Evolutionary conservation across 1,139 yeast species (phyloP).

Genomic region (Spathaspora sp.): DNA sequence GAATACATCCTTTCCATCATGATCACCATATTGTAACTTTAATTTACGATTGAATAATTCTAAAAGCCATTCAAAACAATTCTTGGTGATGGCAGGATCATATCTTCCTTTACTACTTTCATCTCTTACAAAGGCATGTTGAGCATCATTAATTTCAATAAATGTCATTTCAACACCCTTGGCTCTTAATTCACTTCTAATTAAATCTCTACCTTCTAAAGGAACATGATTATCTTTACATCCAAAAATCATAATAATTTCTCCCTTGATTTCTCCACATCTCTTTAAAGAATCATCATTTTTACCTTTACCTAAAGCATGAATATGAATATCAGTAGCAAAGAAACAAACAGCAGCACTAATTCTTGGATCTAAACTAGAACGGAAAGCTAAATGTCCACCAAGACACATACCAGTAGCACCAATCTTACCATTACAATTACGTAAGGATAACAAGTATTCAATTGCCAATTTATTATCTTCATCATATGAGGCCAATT

Average conservation of each 20-base stretch:
- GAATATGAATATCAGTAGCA: slow-evolving; percentile 77
- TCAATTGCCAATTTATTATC: slow-evolving; percentile 67
- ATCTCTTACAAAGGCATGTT: slow-evolving; percentile 81
- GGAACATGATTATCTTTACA: slow-evolving; percentile 82
- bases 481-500: slow-evolving; percentile 72
- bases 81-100: slow-evolving; percentile 71
- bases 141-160: slow-evolving; percentile 72
- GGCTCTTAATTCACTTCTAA: slow-evolving; percentile 61
- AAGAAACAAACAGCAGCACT: slow-evolving; percentile 73
- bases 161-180: slow-evolving; percentile 65
- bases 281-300: slow-evolving; percentile 66
- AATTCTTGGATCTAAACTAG: slow-evolving; percentile 65
- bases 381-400: slow-evolving; percentile 78
- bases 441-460: slow-evolving; percentile 53
- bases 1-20: slow-evolving; percentile 46
- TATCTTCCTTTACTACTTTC: slow-evolving; percentile 76
- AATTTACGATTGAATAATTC: slow-evolving; percentile 72
- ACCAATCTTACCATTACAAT: slow-evolving; percentile 74
- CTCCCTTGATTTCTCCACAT: slow-evolving; percentile 55
- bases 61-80: slow-evolving; percentile 64
- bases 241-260: slow-evolving; percentile 69
- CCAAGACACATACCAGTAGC: slow-evolving; percentile 90
- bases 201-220: slow-evolving; percentile 71
- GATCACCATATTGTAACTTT: slow-evolving; percentile 66
- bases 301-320: slow-evolving; percentile 60